Base-by-base conservation (phyloP, 2,329 filamentous ascomycete species). In the Fonsecaea erecta region DNA sequence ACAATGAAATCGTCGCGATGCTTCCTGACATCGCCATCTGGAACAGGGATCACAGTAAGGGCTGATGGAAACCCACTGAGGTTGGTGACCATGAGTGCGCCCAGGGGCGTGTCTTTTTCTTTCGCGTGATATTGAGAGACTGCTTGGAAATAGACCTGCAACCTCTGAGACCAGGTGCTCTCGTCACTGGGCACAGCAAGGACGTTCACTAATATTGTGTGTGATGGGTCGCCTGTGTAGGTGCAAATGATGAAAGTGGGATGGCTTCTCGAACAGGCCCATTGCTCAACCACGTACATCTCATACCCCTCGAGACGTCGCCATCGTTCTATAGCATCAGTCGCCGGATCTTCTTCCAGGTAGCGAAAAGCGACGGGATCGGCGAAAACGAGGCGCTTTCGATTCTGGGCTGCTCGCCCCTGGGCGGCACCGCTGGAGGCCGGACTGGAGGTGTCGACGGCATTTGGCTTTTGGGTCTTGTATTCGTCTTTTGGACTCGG, bases 261-360 rank as follows among this genome's bases (percentile, higher is more conserved):
- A 68, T 96, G 92, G 63, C 88, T 85, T 59, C 95, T 88, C 12
- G 94, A 97, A 77, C 93, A 97, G 5, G 92, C 92, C 95, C 95
- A 99, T 82, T 99, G 95, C 77, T 98, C 95, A 70, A 98, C 92
- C 16, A 98, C 80, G 77, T 98, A 98, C 67, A 94, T 83, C 77
- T 98, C 93, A 78, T 97, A 98, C 70, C 94, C 94, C 66, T 86
- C 81, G 5, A 99, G 84, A 56, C 85, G 81, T 56, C 85, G 83
- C 62, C 87, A 86, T 60, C 90, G 88, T 71, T 93, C 87, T 69
- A 97, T 82, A 7, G 97, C 87, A 2, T 83, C 84, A 3, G 92
- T 93, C 4, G 85, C 86, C 1, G 88, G 82, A 70, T 98, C 95
- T 75, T 96, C 91, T 80, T 96, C 91, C 24, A 99, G 86, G 74